These are phyloP conservation scores for Cutaneotrichosporon cavernicola DNA, from an alignment of 1,284 basidiomycete species.

Conservation along the genomic window DNA sequence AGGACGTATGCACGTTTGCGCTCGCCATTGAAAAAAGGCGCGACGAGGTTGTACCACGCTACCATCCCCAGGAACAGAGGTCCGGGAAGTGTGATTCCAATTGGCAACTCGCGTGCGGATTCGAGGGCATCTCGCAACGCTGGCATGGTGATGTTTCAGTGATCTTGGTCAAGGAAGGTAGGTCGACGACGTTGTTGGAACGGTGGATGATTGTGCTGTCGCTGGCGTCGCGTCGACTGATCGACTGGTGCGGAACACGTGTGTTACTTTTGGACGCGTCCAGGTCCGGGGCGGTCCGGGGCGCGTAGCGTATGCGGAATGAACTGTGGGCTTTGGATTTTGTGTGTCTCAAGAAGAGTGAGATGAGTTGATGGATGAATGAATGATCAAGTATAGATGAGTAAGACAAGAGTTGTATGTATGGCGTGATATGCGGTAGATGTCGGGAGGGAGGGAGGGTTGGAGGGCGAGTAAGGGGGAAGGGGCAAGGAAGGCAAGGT, in stretches of 20 bases:
- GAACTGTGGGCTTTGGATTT: no score
- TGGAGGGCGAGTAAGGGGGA: no score
- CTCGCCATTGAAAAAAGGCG: constrained; percentile 48
- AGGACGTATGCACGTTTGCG: constrained; percentile 62
- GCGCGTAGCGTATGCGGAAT: no score
- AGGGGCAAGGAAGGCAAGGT: no score
- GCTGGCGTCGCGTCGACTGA: not conserved
- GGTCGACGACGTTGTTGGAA: not conserved
- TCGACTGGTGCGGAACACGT: not conserved
- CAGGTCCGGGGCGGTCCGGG: no score
- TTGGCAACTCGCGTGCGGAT: constrained; percentile 7
- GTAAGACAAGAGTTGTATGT: no score
- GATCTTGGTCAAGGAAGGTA: not conserved
- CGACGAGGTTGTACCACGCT: constrained; percentile 50
- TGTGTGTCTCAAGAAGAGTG: no score
- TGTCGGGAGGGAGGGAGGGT: no score
- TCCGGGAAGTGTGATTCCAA: constrained; percentile 39
- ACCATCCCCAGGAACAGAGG: constrained; percentile 24
- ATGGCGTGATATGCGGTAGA: no score
- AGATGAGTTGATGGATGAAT: no score
- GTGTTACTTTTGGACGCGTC: no score
- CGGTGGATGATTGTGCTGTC: not conserved
- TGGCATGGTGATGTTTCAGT: not conserved
- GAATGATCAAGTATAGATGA: no score
- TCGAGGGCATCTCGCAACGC: not conserved